Percentiles rank a stretch among this genome's conserved stretches.
Conservation (phyloP, 345 rosid species). For the Populus tremula region DNA sequence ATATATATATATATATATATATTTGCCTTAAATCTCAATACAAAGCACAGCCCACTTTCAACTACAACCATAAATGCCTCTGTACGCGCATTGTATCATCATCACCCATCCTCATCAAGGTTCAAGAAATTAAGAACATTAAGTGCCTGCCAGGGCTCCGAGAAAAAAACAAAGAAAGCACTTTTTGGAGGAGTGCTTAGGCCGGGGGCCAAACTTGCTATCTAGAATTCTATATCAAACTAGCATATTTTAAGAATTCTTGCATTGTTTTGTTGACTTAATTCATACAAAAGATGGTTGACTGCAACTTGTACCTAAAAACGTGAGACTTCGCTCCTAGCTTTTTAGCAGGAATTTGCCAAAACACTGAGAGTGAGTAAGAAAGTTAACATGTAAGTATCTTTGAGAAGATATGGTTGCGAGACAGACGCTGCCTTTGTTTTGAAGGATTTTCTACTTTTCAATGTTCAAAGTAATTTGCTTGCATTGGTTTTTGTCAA, state of each 20-base stretch:
- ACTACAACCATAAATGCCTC: slow-evolving; percentile 28
- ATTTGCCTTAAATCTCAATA: not conserved
- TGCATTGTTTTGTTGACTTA: not conserved
- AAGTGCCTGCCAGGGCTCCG: slow-evolving; percentile 22
- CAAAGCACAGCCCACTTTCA: slow-evolving; percentile 26
- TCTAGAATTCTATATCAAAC: no score
- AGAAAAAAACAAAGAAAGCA: slow-evolving; percentile 15
- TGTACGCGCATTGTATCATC: not conserved
- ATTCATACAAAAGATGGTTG: not conserved
- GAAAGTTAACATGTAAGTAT: no score
- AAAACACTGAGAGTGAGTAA: no score
- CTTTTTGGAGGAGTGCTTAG: not conserved
- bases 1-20: no score
- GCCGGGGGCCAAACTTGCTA: not conserved
- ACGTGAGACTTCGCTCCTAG: no score
- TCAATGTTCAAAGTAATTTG: not conserved
- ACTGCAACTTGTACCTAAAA: not conserved
- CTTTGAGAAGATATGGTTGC: slow-evolving; percentile 1
- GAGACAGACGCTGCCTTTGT: slow-evolving; percentile 22
- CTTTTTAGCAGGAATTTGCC: no score
- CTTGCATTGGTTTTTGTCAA: slow-evolving; percentile 20
- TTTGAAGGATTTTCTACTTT: slow-evolving; percentile 9
- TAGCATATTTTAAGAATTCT: not conserved
- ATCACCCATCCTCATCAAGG: slow-evolving; percentile 9
- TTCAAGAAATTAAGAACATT: slow-evolving; percentile 13